These are phyloP conservation scores for Secale cereale DNA, from an alignment of 176 grass and related monocot genomes.

Conservation along the genomic window DNA sequence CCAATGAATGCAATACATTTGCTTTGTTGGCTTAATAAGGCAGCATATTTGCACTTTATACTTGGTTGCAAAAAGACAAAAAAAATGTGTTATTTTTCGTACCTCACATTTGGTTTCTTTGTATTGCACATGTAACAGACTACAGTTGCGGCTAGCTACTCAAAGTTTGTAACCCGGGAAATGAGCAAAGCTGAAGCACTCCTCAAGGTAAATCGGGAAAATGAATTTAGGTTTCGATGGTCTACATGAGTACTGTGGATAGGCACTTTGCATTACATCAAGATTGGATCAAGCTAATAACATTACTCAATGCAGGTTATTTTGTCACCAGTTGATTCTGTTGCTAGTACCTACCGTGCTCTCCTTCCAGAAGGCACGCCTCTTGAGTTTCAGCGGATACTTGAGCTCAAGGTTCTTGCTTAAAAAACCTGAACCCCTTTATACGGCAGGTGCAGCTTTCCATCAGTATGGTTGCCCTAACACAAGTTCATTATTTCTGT, in stretches of 20 bases:
- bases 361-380: conserved; percentile 90
- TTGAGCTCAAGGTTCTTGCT: conserved; percentile 85
- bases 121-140: conserved; percentile 48
- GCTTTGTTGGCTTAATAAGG: not conserved
- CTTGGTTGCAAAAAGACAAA: not conserved
- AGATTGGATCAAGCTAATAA: conserved; percentile 27
- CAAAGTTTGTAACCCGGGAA: conserved; percentile 97
- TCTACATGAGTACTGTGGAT: not conserved
- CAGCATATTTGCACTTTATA: not conserved
- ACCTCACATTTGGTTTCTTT: conserved; percentile 20
- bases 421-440: not conserved
- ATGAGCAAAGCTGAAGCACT: conserved; percentile 99
- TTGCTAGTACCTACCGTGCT: conserved; percentile 86
- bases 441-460: not conserved
- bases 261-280: not conserved
- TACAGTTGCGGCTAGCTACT: conserved; percentile 70
- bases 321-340: conserved; percentile 96
- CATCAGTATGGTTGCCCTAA: not conserved
- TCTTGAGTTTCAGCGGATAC: conserved; percentile 91
- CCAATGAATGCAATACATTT: not conserved
- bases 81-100: not conserved
- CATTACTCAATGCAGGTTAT: conserved; percentile 62
- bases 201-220: conserved; percentile 65
- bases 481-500: not conserved
- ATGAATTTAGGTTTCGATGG: not conserved